Conservation (phyloP, 305 asterid genomes). For the Striga hermonthica region DNA sequence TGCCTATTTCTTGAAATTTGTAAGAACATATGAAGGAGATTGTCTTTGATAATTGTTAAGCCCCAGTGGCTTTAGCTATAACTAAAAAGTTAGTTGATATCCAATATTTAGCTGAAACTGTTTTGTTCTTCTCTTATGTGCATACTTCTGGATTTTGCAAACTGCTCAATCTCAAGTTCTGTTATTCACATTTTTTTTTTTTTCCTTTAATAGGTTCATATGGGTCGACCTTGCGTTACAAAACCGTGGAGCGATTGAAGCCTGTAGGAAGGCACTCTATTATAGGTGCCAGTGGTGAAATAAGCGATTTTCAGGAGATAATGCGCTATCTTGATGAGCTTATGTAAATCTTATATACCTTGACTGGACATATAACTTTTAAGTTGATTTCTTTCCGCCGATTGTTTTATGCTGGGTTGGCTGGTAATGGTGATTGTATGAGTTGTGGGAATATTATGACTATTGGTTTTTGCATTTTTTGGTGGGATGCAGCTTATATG, state of each 20-base stretch:
- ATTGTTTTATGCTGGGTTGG: slow-evolving; percentile 9
- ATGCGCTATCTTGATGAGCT: slow-evolving; percentile 79
- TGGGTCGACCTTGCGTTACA: slow-evolving; percentile 89
- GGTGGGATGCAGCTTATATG: slow-evolving; percentile 56
- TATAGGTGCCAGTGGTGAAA: slow-evolving; percentile 95
- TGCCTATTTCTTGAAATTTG: not conserved
- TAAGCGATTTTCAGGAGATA: slow-evolving; percentile 96
- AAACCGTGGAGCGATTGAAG: slow-evolving; percentile 85
- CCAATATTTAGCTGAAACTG: slow-evolving; percentile 5
- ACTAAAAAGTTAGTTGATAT: not conserved
- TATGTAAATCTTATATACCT: slow-evolving; percentile 44
- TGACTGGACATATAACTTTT: not conserved
- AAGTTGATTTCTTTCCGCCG: not conserved
- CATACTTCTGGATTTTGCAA: not conserved
- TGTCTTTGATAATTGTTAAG: slow-evolving; percentile 1
- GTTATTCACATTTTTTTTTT: slow-evolving; percentile 22
- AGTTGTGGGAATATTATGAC: slow-evolving; percentile 20
- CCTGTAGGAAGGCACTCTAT: slow-evolving; percentile 90
- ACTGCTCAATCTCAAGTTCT: slow-evolving; percentile 19
- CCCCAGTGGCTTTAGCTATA: slow-evolving; percentile 14
- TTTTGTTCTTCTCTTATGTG: not conserved
- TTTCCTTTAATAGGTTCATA: slow-evolving; percentile 62
- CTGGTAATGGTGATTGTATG: slow-evolving; percentile 13
- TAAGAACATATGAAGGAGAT: not conserved
- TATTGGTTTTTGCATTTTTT: slow-evolving; percentile 31